Base-by-base conservation (phyloP, 495 filamentous ascomycete genomes). In the Amphirosellinia nigrospora region DNA sequence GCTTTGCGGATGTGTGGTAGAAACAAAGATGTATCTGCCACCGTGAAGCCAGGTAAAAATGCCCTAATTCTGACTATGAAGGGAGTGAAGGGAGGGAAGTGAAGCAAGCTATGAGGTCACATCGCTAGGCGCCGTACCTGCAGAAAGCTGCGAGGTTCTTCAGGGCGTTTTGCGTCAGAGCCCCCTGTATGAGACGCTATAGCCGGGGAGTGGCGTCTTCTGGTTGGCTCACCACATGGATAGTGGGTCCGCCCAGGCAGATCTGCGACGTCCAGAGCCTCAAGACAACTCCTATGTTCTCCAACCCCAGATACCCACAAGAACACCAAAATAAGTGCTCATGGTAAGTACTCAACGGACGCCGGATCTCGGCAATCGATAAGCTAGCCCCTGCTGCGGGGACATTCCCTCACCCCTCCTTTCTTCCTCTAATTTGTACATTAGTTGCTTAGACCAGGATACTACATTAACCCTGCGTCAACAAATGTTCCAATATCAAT, bases 321-420 rank as follows among this genome's bases (percentile, higher is more conserved):
- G n/a, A 34, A 36, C 55, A 6, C 30, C 30, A n/a, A 36, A 21
- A 8, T 4, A 34, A 64, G 41, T 34, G 39, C 61, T n/a, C 4
- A 21, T 30, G 48, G 39, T 8, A 36, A 11, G 58, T 61, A 39
- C 26, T 38, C 15, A 32, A 30, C 43, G 28, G 61, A 34, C 34
- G 46, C 63, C 45, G 45, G 63, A 32, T 65, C 63, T 65, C 63
- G 63, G 63, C 63, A 65, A 65, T 65, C 63, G 63, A 65, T 64
- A 64, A 64, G 28, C 61, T 50, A 64, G 16, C 13, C 30, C 34
- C 36, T 28, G 28, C 28, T 11, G 21, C 32, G 36, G n/a, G n/a
- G 30, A 32, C 15, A 56, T 19, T 34, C 55, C 32, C 34, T 36
- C 34, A 3, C 34, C 7, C 34, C 50, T 45, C 50, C 23, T 56